These are phyloP conservation scores for Saccharomycopsis malanga DNA, from an alignment of 805 yeast genomes.

Conservation along the genomic window DNA sequence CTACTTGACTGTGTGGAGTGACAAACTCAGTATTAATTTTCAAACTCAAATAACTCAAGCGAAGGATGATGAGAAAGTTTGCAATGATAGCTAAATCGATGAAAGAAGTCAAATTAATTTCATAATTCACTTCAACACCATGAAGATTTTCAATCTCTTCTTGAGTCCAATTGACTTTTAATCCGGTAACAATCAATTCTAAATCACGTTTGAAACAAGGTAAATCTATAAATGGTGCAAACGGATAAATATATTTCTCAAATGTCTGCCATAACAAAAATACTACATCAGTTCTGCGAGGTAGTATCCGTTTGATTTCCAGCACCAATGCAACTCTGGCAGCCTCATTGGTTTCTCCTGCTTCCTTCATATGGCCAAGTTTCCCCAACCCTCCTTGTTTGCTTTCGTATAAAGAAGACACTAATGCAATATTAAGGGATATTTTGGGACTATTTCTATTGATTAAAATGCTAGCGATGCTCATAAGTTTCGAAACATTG, in stretches of 20 bases:
- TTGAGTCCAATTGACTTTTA: slow-evolving; percentile 1
- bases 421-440: neutral
- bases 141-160: neutral
- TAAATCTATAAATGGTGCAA: slow-evolving; percentile 12
- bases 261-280: slow-evolving; percentile 7
- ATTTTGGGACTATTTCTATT: neutral
- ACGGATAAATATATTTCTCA: slow-evolving; percentile 15
- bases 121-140: neutral
- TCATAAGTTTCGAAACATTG: slow-evolving; percentile 6
- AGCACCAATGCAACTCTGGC: neutral
- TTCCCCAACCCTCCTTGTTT: neutral
- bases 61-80: slow-evolving; percentile 9
- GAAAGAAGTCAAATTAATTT: slow-evolving; percentile 1
- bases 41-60: slow-evolving; percentile 8
- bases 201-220: slow-evolving; percentile 9
- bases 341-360: neutral
- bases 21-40: slow-evolving; percentile 1
- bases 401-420: neutral
- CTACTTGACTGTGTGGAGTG: neutral
- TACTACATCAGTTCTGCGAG: neutral
- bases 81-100: slow-evolving; percentile 12
- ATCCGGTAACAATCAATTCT: slow-evolving; percentile 13
- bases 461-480: neutral
- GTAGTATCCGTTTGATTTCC: slow-evolving; percentile 7
- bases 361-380: neutral